Evolutionary conservation across 805 yeast species (phyloP).

Genomic region (Lipomyces sp.): DNA sequence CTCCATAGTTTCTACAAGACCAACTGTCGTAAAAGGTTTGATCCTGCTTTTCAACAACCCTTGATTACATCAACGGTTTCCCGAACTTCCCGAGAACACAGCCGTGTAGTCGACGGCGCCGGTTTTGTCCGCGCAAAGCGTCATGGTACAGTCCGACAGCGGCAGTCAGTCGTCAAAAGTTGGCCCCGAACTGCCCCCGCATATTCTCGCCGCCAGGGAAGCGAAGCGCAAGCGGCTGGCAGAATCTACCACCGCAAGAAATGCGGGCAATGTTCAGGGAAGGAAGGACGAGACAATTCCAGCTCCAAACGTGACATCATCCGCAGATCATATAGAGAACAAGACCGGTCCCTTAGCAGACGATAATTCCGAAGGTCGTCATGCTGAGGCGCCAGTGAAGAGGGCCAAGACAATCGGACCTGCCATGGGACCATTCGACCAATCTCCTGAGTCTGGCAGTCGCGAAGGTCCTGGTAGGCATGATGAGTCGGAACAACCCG

Average conservation of each 20-base stretch:
- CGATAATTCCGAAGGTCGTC: background rate
- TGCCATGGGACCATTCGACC: background rate
- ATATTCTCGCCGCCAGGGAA: conserved; percentile 34
- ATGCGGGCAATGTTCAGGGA: background rate
- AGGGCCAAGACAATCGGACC: background rate
- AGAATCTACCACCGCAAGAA: conserved; percentile 13
- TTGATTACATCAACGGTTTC: background rate
- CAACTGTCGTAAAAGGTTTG: background rate
- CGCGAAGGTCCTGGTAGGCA: background rate
- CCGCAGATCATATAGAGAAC: background rate
- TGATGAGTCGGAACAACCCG: background rate
- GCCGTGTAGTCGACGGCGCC: background rate
- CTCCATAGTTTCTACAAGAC: background rate
- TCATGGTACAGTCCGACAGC: background rate
- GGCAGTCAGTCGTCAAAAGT: conserved; percentile 9
- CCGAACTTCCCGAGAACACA: background rate
- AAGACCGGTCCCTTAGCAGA: background rate
- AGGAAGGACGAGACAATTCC: background rate
- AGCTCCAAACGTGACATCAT: background rate
- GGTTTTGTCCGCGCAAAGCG: background rate
- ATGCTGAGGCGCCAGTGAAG: background rate
- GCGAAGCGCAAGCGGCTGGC: conserved; percentile 24
- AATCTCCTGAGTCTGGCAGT: background rate
- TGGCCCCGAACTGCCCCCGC: conserved; percentile 35
- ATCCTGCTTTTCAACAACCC: background rate